These are phyloP conservation scores for Diaporthe ampelina DNA, from an alignment of 2,329 filamentous ascomycete genomes.

Conservation along the genomic window DNA sequence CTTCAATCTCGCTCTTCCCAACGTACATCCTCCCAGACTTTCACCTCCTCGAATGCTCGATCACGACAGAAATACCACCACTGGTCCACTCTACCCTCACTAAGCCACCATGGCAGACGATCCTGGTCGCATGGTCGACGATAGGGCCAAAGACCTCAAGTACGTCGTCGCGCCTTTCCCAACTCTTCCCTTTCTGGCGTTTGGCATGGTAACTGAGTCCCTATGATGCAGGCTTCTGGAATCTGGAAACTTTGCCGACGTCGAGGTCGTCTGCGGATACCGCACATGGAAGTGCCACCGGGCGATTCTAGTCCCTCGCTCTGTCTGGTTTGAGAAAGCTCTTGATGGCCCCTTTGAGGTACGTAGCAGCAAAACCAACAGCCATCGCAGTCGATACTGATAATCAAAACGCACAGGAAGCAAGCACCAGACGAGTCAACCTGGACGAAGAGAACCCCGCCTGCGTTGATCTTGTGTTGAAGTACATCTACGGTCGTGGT, in stretches of 20 bases:
- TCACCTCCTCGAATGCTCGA: too few relatives aligned
- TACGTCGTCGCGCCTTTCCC: background rate
- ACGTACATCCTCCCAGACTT: too few relatives aligned
- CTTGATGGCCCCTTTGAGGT: slow-evolving; percentile 5
- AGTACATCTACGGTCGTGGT: slow-evolving; percentile 16
- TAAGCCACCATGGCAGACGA: background rate
- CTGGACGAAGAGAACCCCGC: background rate
- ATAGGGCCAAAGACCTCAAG: background rate
- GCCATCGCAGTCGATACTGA: rapidly evolving
- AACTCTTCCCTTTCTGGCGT: too few relatives aligned
- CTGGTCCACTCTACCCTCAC: background rate
- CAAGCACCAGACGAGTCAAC: background rate
- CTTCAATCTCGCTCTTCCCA: too few relatives aligned
- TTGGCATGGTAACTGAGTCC: background rate
- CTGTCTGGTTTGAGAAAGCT: slow-evolving; percentile 13
- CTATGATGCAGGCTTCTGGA: background rate
- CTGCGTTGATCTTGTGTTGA: background rate
- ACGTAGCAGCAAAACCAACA: too few relatives aligned
- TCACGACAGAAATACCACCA: too few relatives aligned
- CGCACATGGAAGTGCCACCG: slow-evolving; percentile 17
- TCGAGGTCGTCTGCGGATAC: background rate
- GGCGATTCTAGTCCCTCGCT: slow-evolving; percentile 5
- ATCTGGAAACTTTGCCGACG: slow-evolving; percentile 17
- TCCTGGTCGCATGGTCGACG: background rate
- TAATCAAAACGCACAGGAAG: background rate